A percentile compares a stretch with the other conserved stretches of the same genome.
phyloP scores from a whole-genome alignment of 768 basidiomycete species.

The Mycena chlorophos region DNA sequence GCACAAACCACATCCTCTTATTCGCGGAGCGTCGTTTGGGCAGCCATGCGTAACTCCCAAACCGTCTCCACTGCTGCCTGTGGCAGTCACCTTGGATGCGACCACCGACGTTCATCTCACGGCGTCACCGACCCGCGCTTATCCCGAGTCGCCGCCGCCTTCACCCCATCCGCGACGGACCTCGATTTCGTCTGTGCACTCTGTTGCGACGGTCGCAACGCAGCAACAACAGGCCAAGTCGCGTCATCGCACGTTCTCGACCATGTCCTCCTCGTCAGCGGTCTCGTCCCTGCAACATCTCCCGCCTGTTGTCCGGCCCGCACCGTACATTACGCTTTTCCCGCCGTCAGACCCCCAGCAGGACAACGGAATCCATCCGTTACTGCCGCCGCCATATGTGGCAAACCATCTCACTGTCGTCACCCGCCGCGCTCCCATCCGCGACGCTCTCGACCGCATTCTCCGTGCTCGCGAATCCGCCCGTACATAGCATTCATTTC shows the following conservation, averaged over 20 bases:
- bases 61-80: constrained; percentile 56
- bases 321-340: constrained; percentile 61
- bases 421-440: constrained; percentile 61
- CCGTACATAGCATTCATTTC: constrained; percentile 20
- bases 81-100: constrained; percentile 62
- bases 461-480: constrained; percentile 50
- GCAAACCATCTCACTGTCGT: constrained; percentile 71
- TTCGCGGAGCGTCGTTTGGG: constrained; percentile 71
- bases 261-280: constrained; percentile 54
- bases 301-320: constrained; percentile 45
- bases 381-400: constrained; percentile 72
- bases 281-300: constrained; percentile 59
- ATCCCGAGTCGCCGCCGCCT: constrained; percentile 40
- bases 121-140: constrained; percentile 36
- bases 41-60: constrained; percentile 46
- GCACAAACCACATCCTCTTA: constrained; percentile 76
- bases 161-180: constrained; percentile 43
- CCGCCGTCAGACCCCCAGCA: constrained; percentile 59
- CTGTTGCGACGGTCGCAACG: constrained; percentile 51
- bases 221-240: constrained; percentile 37
- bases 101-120: constrained; percentile 32
- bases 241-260: constrained; percentile 56
- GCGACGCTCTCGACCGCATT: constrained; percentile 71
- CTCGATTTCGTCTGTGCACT: constrained; percentile 60
- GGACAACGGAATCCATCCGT: constrained; percentile 63